Conservation (phyloP, 192 early-diverging fungal genomes). For the Coemansia guatemalensis region DNA sequence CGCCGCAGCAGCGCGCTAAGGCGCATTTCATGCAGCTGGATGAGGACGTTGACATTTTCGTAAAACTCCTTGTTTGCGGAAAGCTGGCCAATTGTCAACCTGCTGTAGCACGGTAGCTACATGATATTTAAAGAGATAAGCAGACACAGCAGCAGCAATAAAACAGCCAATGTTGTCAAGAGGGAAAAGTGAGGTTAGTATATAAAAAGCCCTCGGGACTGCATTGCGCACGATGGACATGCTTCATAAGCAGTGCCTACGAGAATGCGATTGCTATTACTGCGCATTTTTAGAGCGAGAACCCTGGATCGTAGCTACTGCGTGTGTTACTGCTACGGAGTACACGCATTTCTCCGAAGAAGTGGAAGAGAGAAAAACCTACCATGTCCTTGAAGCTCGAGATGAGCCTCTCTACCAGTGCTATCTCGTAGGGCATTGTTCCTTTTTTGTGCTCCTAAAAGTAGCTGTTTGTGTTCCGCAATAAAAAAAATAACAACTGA, state of each 20-base stretch:
- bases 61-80: conserved; percentile 76
- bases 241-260: neutral
- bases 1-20: conserved; percentile 67
- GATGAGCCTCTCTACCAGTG: conserved; percentile 51
- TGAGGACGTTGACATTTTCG: conserved; percentile 72
- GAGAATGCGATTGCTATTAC: neutral
- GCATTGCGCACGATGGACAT: neutral
- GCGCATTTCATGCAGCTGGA: conserved; percentile 76
- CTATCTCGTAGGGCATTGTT: conserved; percentile 52
- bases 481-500: neutral
- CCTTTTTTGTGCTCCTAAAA: conserved; percentile 5
- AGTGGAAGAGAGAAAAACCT: conserved; percentile 7
- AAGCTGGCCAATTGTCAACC: conserved; percentile 61
- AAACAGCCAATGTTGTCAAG: neutral
- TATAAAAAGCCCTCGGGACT: neutral
- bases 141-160: neutral
- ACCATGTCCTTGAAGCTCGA: conserved; percentile 51
- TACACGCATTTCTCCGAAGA: neutral
- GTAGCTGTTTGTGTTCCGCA: neutral
- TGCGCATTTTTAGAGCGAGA: neutral
- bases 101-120: conserved; percentile 77
- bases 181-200: neutral
- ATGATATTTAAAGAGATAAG: neutral
- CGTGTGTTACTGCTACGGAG: neutral
- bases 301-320: neutral